Evolutionary conservation across 2,329 filamentous ascomycete genomes (phyloP).

Genomic region (Cladophialophora bantiana): DNA sequence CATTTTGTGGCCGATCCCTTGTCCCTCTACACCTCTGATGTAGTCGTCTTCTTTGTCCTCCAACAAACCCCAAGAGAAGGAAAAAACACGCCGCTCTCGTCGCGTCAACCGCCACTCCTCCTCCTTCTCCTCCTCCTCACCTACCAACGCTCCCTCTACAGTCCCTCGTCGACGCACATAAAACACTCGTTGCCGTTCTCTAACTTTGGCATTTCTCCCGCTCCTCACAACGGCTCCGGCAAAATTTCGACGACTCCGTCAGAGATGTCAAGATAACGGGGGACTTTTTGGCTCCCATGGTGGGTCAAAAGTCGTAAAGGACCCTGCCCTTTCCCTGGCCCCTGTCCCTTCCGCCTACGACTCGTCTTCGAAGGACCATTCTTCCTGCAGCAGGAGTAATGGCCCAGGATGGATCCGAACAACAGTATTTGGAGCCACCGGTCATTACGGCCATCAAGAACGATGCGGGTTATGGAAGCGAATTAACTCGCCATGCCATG

Average conservation of each 20-base stretch:
- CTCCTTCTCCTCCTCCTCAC: background rate
- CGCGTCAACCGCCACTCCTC: background rate
- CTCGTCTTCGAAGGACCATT: slow-evolving; percentile 7
- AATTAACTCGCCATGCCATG: slow-evolving; percentile 50
- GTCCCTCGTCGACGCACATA: slow-evolving; percentile 12
- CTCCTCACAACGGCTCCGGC: slow-evolving; percentile 10
- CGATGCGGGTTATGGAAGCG: slow-evolving; percentile 48
- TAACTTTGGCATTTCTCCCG: slow-evolving; percentile 1
- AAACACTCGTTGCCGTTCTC: slow-evolving; percentile 2
- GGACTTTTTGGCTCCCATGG: slow-evolving; percentile 33
- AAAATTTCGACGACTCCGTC: slow-evolving; percentile 8
- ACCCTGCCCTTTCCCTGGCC: slow-evolving; percentile 26
- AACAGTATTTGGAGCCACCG: slow-evolving; percentile 52
- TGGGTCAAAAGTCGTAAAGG: slow-evolving; percentile 34
- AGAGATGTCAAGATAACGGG: slow-evolving; percentile 38
- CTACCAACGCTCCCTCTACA: slow-evolving; percentile 1
- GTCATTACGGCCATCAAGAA: slow-evolving; percentile 53
- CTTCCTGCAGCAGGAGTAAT: slow-evolving; percentile 41
- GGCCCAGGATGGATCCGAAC: slow-evolving; percentile 51
- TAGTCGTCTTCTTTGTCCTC: slow-evolving; percentile 25
- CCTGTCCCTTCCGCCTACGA: slow-evolving; percentile 5
- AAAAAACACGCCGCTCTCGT: slow-evolving; percentile 18
- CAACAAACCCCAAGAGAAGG: slow-evolving; percentile 9
- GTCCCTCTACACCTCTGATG: slow-evolving; percentile 15
- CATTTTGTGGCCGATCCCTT: slow-evolving; percentile 9